phyloP scores from a whole-genome alignment of 768 basidiomycete species.

The Lactarius deliciosus region DNA sequence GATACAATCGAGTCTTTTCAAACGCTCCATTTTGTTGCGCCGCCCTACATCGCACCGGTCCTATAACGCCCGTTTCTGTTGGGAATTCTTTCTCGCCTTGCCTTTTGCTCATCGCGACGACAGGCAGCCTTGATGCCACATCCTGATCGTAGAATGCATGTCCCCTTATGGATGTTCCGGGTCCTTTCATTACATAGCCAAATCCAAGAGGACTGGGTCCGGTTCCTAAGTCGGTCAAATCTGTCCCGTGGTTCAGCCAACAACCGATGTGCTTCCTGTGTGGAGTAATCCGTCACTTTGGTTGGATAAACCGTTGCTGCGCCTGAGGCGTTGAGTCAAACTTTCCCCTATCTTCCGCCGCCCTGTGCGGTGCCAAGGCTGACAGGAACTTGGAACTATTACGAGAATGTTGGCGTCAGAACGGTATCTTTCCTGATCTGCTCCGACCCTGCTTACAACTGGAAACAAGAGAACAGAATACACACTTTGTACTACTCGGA shows the following conservation, averaged over 20 bases:
- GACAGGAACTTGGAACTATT: constrained; percentile 13
- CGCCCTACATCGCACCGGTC: constrained; percentile 1
- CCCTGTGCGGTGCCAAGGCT: constrained; percentile 3
- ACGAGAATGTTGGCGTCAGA: constrained; percentile 11
- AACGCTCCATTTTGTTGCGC: constrained; percentile 22
- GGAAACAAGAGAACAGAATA: constrained; percentile 5
- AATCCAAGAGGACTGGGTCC: background rate
- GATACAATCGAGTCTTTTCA: constrained; percentile 17
- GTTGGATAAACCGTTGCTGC: constrained; percentile 14
- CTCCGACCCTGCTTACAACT: constrained; percentile 15
- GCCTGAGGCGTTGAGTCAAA: constrained; percentile 16
- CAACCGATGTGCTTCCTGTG: constrained; percentile 15
- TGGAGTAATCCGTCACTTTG: constrained; percentile 1
- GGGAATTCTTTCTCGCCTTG: constrained; percentile 1
- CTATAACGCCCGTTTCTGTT: constrained; percentile 11
- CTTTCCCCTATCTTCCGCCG: constrained; percentile 13
- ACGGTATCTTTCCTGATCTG: constrained; percentile 2
- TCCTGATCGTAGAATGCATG: constrained; percentile 16
- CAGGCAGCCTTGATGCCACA: constrained; percentile 14
- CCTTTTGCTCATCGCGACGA: constrained; percentile 10
- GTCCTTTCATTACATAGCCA: constrained; percentile 8
- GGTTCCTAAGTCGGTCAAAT: constrained; percentile 5
- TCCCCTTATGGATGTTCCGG: constrained; percentile 5
- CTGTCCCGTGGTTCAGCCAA: constrained; percentile 10
- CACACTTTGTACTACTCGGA: background rate